Percentiles rank a stretch among this genome's conserved stretches.
Evolutionary conservation across 2,329 filamentous ascomycete genomes (phyloP).

Genomic region (Exophiala aquamarina): DNA sequence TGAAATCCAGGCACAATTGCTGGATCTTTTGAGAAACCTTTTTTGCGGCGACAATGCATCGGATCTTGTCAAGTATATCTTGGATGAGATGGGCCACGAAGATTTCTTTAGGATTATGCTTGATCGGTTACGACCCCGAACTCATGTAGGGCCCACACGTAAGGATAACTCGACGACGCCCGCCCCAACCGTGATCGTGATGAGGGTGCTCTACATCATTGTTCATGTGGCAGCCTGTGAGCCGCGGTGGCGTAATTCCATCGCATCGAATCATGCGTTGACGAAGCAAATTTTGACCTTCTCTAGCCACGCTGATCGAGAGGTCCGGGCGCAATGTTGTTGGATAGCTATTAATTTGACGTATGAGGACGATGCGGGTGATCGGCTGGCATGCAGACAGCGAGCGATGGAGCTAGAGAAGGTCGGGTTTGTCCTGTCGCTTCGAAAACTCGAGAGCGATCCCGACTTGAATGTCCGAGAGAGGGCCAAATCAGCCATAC

Average conservation of each 20-base stretch:
- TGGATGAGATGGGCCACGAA: slow-evolving; percentile 72
- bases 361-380: slow-evolving; percentile 71
- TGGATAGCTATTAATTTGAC: slow-evolving; percentile 85
- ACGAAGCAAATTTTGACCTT: slow-evolving; percentile 72
- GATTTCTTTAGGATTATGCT: slow-evolving; percentile 78
- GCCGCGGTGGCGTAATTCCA: slow-evolving; percentile 72
- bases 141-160: slow-evolving; percentile 24
- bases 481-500: slow-evolving; percentile 74
- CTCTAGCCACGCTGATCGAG: slow-evolving; percentile 69
- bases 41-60: slow-evolving; percentile 64
- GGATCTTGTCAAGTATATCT: slow-evolving; percentile 81
- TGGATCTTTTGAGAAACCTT: slow-evolving; percentile 87
- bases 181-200: slow-evolving; percentile 64
- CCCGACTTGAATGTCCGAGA: slow-evolving; percentile 79
- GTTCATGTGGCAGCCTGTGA: slow-evolving; percentile 84
- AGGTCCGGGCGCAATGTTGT: slow-evolving; percentile 75
- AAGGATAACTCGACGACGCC: slow-evolving; percentile 33
- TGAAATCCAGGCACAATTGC: slow-evolving; percentile 83
- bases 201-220: slow-evolving; percentile 76
- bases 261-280: slow-evolving; percentile 74
- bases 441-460: slow-evolving; percentile 67
- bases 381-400: slow-evolving; percentile 53
- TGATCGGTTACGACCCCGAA: slow-evolving; percentile 68
- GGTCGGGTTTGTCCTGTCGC: slow-evolving; percentile 68
- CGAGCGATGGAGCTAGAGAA: slow-evolving; percentile 68